Percentiles rank a stretch among this genome's conserved stretches.
Evolutionary conservation across 2,329 filamentous ascomycete genomes (phyloP).

Genomic region (Pezicula rhizophila): DNA sequence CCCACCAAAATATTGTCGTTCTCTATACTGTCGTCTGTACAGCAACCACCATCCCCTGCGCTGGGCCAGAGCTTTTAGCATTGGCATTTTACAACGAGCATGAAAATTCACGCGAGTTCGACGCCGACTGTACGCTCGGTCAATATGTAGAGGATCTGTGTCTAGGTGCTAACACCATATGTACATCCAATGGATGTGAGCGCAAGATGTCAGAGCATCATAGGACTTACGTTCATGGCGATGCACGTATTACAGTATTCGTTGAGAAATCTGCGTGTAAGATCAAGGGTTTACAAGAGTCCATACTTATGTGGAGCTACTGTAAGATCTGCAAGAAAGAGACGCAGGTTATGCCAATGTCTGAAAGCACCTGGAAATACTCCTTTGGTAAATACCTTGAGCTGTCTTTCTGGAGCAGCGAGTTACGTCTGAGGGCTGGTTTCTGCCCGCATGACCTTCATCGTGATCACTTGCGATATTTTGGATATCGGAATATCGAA

Average conservation of each 20-base stretch:
- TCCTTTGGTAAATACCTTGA: slow-evolving; percentile 99
- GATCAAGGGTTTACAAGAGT: slow-evolving; percentile 59
- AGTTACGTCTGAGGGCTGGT: slow-evolving; percentile 66
- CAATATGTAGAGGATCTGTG: slow-evolving; percentile 94
- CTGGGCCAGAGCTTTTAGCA: slow-evolving; percentile 82
- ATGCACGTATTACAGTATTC: slow-evolving; percentile 87
- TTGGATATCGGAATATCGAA: slow-evolving; percentile 79
- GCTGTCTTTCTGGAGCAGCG: slow-evolving; percentile 89
- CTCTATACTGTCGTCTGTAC: slow-evolving; percentile 93
- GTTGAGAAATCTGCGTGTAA: slow-evolving; percentile 70
- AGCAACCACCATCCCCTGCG: slow-evolving; percentile 85
- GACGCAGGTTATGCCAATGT: slow-evolving; percentile 86
- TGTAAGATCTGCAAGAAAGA: slow-evolving; percentile 90
- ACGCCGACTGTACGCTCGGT: slow-evolving; percentile 87
- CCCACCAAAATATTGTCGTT: slow-evolving; percentile 93
- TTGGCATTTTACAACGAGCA: slow-evolving; percentile 93
- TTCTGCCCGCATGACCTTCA: slow-evolving; percentile 89
- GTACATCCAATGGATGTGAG: slow-evolving; percentile 78
- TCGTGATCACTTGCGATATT: slow-evolving; percentile 86
- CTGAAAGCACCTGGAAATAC: slow-evolving; percentile 92
- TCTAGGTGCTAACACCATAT: slow-evolving; percentile 67
- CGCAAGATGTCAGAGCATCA: slow-evolving; percentile 89
- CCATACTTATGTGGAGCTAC: slow-evolving; percentile 95
- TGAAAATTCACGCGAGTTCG: slow-evolving; percentile 56
- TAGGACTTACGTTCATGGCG: slow-evolving; percentile 92